Evolutionary conservation across 1,284 basidiomycete genomes (phyloP).

Genomic region (Bondarzewia mesenterica): DNA sequence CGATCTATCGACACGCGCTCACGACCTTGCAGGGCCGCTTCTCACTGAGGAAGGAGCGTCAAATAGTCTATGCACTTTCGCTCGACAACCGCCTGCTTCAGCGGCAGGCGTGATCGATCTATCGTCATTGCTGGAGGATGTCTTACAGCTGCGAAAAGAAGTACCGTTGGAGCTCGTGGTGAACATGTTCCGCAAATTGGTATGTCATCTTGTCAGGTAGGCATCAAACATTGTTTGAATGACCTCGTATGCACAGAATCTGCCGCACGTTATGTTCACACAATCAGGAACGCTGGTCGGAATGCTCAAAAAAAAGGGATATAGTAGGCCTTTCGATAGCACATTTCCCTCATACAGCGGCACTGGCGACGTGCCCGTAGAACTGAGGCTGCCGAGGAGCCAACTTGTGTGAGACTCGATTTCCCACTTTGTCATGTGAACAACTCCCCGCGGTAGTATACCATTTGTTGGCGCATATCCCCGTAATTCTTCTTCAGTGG

Average conservation of each 20-base stretch:
- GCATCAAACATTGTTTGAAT: neutral
- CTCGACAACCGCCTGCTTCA: slow-evolving; percentile 8
- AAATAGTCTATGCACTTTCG: slow-evolving; percentile 33
- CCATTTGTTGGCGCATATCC: too few relatives aligned
- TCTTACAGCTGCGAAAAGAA: slow-evolving; percentile 57
- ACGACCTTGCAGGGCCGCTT: slow-evolving; percentile 20
- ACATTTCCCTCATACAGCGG: slow-evolving; percentile 50
- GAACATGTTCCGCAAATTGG: slow-evolving; percentile 66
- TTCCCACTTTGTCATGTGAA: too few relatives aligned
- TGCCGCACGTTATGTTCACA: slow-evolving; percentile 62
- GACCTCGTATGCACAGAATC: slow-evolving; percentile 33
- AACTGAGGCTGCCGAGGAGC: too few relatives aligned
- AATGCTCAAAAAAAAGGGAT: slow-evolving; percentile 61
- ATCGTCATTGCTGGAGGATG: slow-evolving; percentile 44
- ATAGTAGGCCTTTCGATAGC: slow-evolving; percentile 52
- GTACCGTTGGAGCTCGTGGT: slow-evolving; percentile 64
- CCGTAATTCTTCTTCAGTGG: too few relatives aligned
- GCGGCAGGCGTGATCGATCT: slow-evolving; percentile 33
- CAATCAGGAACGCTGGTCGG: slow-evolving; percentile 50
- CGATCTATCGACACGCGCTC: neutral
- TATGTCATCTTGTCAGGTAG: slow-evolving; percentile 21
- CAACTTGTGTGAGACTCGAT: too few relatives aligned
- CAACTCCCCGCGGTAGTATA: too few relatives aligned
- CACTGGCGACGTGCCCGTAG: slow-evolving; percentile 24
- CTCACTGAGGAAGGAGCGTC: slow-evolving; percentile 22